Conservation (phyloP, 2,329 filamentous ascomycete species). For the Magnaporthiopsis incrustans region DNA sequence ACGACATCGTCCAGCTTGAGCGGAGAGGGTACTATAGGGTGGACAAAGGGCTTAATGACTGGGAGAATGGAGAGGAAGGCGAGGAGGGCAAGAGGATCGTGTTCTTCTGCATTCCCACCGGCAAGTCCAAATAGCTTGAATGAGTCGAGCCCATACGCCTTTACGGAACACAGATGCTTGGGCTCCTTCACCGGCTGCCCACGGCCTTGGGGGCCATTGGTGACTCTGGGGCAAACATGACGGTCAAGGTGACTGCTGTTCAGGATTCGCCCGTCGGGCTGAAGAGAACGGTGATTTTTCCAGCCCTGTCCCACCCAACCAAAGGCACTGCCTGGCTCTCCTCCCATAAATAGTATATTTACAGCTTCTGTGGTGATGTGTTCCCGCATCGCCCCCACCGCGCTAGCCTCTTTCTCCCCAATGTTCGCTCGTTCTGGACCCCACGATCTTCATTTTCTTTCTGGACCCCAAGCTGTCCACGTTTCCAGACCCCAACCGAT, state of each 20-base stretch:
- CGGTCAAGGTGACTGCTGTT: not conserved
- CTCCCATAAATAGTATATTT: not conserved
- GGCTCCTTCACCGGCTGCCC: too few species aligned
- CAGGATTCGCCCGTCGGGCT: not conserved
- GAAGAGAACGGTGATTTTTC: not conserved
- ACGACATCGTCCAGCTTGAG: conserved; percentile 93
- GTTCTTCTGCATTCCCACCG: conserved; percentile 50
- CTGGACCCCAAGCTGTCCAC: too few species aligned
- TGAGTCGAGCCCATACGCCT: not conserved
- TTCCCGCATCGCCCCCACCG: not conserved
- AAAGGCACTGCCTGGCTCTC: not conserved
- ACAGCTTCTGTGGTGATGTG: not conserved
- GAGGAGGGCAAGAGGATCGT: conserved; percentile 41
- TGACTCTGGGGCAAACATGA: not conserved
- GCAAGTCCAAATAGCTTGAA: conserved; percentile 34
- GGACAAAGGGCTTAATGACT: conserved; percentile 53
- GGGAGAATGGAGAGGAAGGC: conserved; percentile 41
- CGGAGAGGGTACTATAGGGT: conserved; percentile 87
- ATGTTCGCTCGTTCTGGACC: too few species aligned
- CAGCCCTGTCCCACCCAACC: not conserved
- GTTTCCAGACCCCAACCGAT: not conserved
- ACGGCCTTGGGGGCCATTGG: not conserved
- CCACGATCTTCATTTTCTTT: not conserved
- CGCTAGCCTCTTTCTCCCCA: not conserved
- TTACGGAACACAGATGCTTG: not conserved